Base-by-base conservation (phyloP, 139 green algal species). In the Raphidocelis subcapitata region DNA sequence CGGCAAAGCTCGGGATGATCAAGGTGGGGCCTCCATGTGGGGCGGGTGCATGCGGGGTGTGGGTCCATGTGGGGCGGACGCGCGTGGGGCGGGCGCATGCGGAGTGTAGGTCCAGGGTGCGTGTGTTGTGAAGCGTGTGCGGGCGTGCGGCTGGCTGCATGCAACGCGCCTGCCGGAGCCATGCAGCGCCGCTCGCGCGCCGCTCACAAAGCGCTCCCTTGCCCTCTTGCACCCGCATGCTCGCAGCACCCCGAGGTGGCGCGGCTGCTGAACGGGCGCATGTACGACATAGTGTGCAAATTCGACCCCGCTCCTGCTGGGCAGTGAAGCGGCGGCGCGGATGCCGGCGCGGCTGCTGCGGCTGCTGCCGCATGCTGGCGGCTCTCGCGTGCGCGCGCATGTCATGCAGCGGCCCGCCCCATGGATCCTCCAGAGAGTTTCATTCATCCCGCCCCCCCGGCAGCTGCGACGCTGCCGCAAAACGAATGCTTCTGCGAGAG, bases 281-380 rank as follows among this genome's bases (percentile, higher is more conserved):
- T 97, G 72, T 96, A 94, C 49, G 93, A 97, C 65, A 90, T 84
- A 63, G 93, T 97, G 0, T 90, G 86, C 74, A 91, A 89, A 57
- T 97, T 90, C 64, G 70, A 75, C 14, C 35, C 47, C 28, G 69
- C 69, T 2, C 36, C 54, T 24, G 46, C 55, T n/a, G 15, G 46
- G 14, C 20, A 61, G 21, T 61, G 54, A 14, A 14, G 18, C 54
- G 26, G 54, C 54, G 26, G 54, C 33, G 59, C 59, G n/a, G 32
- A 29, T 49, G 60, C 62, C 23, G 21, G 49, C 62, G 51, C 14
- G 20, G 62, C 62, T 67, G 62, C 62, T 51, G 37, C 35, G 49
- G 62, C 36, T 51, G 35, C 51, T 33, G 10, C 32, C 49, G 32
- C 31, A 20, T 24, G 18, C 20, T 15, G 31, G n/a, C 41, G 16